Evolutionary conservation across 148 eudicot species (phyloP).

Genomic region (Vaccinium corymbosum): DNA sequence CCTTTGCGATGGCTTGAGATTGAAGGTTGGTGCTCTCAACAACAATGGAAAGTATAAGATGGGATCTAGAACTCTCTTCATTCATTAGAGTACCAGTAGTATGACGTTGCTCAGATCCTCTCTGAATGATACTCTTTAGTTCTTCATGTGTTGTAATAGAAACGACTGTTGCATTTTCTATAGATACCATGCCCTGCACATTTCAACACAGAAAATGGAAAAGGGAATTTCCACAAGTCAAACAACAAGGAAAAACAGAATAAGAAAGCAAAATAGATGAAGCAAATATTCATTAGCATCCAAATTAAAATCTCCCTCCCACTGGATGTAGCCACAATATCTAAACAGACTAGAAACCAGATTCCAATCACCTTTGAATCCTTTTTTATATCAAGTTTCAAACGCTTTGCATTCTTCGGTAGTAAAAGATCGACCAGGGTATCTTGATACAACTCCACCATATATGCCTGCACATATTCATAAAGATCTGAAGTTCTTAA

Average conservation of each 20-base stretch:
- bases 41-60: slow-evolving; percentile 78
- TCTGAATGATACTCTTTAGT: slow-evolving; percentile 60
- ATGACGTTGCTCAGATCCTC: slow-evolving; percentile 92
- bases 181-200: slow-evolving; percentile 85
- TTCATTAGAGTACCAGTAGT: slow-evolving; percentile 96
- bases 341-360: not conserved
- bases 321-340: not conserved
- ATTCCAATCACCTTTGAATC: slow-evolving; percentile 70
- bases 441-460: slow-evolving; percentile 97
- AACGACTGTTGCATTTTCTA: slow-evolving; percentile 71
- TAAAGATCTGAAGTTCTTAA: not conserved
- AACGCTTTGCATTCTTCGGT: slow-evolving; percentile 70
- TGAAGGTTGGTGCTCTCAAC: slow-evolving; percentile 95
- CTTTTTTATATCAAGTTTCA: slow-evolving; percentile 80
- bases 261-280: slow-evolving; percentile 1
- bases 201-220: not conserved
- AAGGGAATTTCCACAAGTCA: not conserved
- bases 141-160: slow-evolving; percentile 71
- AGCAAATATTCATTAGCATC: not conserved
- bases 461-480: slow-evolving; percentile 56
- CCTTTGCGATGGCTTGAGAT: slow-evolving; percentile 88
- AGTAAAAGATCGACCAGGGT: slow-evolving; percentile 77
- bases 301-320: not conserved
- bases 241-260: not conserved
- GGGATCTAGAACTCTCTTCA: slow-evolving; percentile 95